A percentile compares a stretch with the other conserved stretches of the same genome.
These are phyloP conservation scores for Apiospora kogelbergensis DNA, from an alignment of 2,329 filamentous ascomycete species.

Conservation along the genomic window DNA sequence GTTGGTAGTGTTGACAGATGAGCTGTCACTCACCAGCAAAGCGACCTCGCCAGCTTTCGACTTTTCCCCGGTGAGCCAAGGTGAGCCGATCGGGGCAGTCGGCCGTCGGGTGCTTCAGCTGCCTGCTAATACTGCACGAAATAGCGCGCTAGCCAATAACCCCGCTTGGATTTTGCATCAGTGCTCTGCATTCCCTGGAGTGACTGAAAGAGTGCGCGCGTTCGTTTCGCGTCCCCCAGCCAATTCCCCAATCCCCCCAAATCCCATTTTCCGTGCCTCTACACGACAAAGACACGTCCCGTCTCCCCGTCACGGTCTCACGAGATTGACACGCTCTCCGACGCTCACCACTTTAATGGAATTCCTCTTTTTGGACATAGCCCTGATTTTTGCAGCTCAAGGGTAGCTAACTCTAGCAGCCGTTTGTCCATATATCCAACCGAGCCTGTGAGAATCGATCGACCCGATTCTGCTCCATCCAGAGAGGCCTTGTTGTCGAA, in stretches of 20 bases:
- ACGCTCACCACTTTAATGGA: conserved; percentile 32
- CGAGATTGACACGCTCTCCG: conserved; percentile 36
- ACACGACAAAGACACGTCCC: conserved; percentile 13
- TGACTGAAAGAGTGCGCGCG: not conserved
- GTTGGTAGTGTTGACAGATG: not conserved
- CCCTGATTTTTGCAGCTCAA: not conserved
- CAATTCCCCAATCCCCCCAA: not conserved
- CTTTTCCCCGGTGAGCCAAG: not conserved
- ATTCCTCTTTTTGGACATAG: conserved; percentile 19
- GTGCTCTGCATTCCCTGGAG: not conserved
- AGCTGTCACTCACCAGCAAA: not conserved
- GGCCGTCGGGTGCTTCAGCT: not conserved
- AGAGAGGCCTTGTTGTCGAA: not conserved
- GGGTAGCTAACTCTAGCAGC: not conserved
- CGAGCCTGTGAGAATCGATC: not conserved
- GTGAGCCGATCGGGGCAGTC: not conserved
- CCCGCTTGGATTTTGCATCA: conserved; percentile 3
- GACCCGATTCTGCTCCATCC: not conserved
- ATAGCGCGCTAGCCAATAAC: not conserved
- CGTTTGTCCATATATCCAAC: conserved; percentile 2
- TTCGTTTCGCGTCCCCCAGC: not conserved
- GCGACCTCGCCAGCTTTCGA: not conserved
- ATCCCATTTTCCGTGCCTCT: conserved; percentile 11
- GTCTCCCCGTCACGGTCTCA: conserved; percentile 26
- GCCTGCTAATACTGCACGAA: no score